Evolutionary conservation across 345 rosid genomes (phyloP).

Genomic region (Sapria himalayana): DNA sequence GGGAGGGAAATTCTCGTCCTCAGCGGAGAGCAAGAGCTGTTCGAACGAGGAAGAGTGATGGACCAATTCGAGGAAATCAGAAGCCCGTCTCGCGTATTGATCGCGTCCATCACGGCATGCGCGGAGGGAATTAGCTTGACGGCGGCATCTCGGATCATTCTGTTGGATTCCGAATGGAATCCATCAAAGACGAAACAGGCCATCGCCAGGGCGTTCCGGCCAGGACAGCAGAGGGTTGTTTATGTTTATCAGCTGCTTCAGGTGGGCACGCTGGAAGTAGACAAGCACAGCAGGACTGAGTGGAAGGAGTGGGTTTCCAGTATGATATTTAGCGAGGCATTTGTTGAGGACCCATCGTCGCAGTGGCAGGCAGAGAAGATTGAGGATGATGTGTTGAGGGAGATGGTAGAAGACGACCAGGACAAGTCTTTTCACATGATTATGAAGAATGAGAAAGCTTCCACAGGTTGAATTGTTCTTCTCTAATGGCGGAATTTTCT

Average conservation of each 20-base stretch:
- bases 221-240: slow-evolving; percentile 78
- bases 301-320: slow-evolving; percentile 98
- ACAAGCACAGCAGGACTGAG: slow-evolving; percentile 69
- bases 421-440: slow-evolving; percentile 87
- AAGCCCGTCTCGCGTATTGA: slow-evolving; percentile 34
- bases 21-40: slow-evolving; percentile 74
- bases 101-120: slow-evolving; percentile 85
- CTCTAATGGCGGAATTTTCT: neutral
- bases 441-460: slow-evolving; percentile 91
- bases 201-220: slow-evolving; percentile 75
- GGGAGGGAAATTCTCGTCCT: slow-evolving; percentile 61
- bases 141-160: slow-evolving; percentile 82
- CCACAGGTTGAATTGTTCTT: slow-evolving; percentile 59
- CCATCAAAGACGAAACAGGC: slow-evolving; percentile 96
- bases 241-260: slow-evolving; percentile 82
- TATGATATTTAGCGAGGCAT: slow-evolving; percentile 87
- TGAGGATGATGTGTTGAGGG: slow-evolving; percentile 70
- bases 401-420: slow-evolving; percentile 63
- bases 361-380: slow-evolving; percentile 80
- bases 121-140: slow-evolving; percentile 93
- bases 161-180: slow-evolving; percentile 76
- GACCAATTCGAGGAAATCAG: slow-evolving; percentile 65
- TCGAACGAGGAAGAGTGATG: slow-evolving; percentile 67
- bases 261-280: slow-evolving; percentile 66
- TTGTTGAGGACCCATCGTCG: slow-evolving; percentile 79